Base-by-base conservation (phyloP, 208 protist species). In the Crithidia mellificae region DNA sequence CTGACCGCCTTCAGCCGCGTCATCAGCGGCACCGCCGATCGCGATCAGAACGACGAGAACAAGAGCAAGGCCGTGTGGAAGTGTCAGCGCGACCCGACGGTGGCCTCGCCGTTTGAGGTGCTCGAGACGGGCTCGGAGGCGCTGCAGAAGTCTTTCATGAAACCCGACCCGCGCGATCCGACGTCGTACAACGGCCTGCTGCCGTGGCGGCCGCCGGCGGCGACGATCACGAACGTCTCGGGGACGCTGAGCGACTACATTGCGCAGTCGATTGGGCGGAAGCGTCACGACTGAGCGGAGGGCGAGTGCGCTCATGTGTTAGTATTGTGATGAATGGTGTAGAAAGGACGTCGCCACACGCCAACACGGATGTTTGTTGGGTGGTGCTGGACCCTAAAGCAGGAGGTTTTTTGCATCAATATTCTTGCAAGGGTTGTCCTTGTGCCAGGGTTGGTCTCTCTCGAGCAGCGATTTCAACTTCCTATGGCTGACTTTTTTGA, bases 161-260 rank as follows among this genome's bases (percentile, higher is more conserved):
- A 76, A 49, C 84, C 87, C 17, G 79, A 95, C 63, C 90, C 90
- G 22, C 82, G 77, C 19, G 90, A 95, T 46, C 90, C 90, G 9
- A 83, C 88, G 19, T 91, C 84, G 41, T 95, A 95, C 76, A 72
- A 92, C 53, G 78, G 81, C 2, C 52, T 83, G 3, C 74, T 88
- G 30, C 86, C 86, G n/a, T 78, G 81, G 72, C 79, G 87, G 1
- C 78, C 75, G 7, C 81, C 84, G 9, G 80, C 78, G 39, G 63
- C 68, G 25, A 65, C 77, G 19, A 80, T 92, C 49, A 91, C 85
- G 44, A 91, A 92, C 71, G 58, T 92, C 15, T 88, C 80, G 8
- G 83, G 83, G 0, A 67, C 55, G 20, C 62, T 83, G 47, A 61
- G 20, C 41, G 25, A 75, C 52, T 58, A 67, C 55, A 59, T 65